A percentile compares a stretch with the other conserved stretches of the same genome.
Evolutionary conservation across 768 basidiomycete species (phyloP).

Genomic region (Pisolithus marmoratus): DNA sequence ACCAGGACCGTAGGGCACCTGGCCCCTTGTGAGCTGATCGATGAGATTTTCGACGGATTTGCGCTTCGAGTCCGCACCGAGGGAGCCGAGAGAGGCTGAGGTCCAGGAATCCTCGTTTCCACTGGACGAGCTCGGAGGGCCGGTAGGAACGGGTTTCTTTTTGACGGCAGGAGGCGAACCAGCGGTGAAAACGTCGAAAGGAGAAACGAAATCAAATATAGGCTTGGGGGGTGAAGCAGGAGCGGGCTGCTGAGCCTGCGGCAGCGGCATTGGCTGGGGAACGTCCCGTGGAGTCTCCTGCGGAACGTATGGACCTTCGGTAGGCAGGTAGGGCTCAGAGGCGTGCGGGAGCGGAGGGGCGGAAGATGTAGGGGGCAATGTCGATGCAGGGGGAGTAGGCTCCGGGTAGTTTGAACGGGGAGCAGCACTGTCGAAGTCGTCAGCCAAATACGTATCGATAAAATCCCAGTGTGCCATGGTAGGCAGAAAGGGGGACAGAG

Average conservation of each 20-base stretch:
- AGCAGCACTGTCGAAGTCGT: constrained; percentile 33
- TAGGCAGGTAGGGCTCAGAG: constrained; percentile 32
- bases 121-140: constrained; percentile 34
- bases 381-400: constrained; percentile 34
- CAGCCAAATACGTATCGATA: constrained; percentile 26
- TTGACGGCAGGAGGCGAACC: constrained; percentile 39
- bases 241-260: constrained; percentile 35
- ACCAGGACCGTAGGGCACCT: constrained; percentile 29
- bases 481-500: constrained; percentile 13
- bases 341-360: constrained; percentile 37
- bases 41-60: constrained; percentile 81
- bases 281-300: constrained; percentile 24
- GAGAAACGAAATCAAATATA: constrained; percentile 81
- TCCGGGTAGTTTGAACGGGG: constrained; percentile 50
- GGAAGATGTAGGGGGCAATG: constrained; percentile 33
- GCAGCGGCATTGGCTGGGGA: constrained; percentile 17
- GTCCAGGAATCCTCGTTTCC: constrained; percentile 61
- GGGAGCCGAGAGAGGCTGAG: constrained; percentile 21
- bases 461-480: constrained; percentile 31
- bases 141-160: constrained; percentile 64
- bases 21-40: constrained; percentile 59
- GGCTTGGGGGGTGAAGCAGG: constrained; percentile 72
- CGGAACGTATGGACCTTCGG: constrained; percentile 27
- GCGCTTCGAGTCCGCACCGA: constrained; percentile 51
- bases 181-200: constrained; percentile 73